These are phyloP conservation scores for Spizellomyces punctatus DNA, from an alignment of 192 early-diverging fungal species.

Conservation along the genomic window DNA sequence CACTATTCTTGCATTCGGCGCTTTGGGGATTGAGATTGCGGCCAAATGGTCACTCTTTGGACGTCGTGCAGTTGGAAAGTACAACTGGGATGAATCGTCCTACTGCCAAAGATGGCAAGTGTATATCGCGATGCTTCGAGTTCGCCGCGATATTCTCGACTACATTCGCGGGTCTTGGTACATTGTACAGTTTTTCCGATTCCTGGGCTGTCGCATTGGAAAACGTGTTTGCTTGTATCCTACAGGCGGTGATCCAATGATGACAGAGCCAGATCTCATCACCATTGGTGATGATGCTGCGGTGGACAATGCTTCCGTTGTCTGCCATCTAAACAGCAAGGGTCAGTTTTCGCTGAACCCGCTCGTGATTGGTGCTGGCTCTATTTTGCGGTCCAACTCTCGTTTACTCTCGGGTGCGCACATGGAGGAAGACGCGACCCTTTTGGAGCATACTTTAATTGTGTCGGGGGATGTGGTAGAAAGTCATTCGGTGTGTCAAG, in stretches of 20 bases:
- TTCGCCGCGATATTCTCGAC: conserved; percentile 39
- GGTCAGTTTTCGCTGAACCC: conserved; percentile 50
- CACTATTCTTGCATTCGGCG: background rate
- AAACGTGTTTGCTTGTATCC: conserved; percentile 43
- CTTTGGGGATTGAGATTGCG: conserved; percentile 34
- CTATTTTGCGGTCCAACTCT: conserved; percentile 40
- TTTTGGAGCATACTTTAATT: no score
- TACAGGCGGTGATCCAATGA: conserved; percentile 55
- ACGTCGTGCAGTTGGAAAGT: conserved; percentile 36
- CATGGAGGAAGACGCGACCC: no score
- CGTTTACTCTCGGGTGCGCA: conserved; percentile 35
- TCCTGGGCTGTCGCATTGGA: conserved; percentile 48
- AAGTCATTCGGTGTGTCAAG: no score
- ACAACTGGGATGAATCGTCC: conserved; percentile 50
- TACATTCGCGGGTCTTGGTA: conserved; percentile 39
- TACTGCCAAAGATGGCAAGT: conserved; percentile 57
- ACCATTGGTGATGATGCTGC: conserved; percentile 43
- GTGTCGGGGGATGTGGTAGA: no score
- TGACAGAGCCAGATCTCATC: conserved; percentile 54
- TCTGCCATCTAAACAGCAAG: conserved; percentile 48
- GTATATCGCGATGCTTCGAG: conserved; percentile 34
- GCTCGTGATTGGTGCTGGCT: conserved; percentile 40
- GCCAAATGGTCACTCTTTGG: conserved; percentile 48
- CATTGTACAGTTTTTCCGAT: conserved; percentile 46
- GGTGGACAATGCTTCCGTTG: conserved; percentile 46